Evolutionary conservation across 2,329 filamentous ascomycete species (phyloP).

Genomic region (Achaetomium macrosporum): DNA sequence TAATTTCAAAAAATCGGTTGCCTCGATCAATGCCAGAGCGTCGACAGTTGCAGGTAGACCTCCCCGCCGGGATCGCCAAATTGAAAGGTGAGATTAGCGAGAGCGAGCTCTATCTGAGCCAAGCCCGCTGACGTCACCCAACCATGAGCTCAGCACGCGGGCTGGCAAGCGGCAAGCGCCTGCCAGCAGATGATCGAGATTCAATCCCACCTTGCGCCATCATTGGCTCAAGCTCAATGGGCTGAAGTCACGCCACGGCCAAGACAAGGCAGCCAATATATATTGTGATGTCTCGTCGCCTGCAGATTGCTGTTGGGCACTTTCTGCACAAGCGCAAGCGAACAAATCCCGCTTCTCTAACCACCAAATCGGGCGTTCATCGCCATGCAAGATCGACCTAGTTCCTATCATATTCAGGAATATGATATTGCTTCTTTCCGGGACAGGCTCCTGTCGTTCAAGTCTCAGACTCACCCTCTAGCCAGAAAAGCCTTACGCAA

Average conservation of each 20-base stretch:
- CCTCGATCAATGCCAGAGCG: background rate
- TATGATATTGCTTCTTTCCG: too few species aligned
- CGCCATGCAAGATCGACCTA: constrained; percentile 10
- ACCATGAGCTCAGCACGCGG: constrained; percentile 9
- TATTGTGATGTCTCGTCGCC: constrained; percentile 2
- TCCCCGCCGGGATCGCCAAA: too few species aligned
- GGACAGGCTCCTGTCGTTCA: too few species aligned
- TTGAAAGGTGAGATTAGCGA: constrained; percentile 9
- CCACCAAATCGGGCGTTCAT: constrained; percentile 1
- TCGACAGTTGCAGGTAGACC: too few species aligned
- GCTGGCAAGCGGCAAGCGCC: constrained; percentile 7
- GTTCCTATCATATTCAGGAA: background rate
- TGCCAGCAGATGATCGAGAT: background rate
- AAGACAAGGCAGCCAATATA: constrained; percentile 6
- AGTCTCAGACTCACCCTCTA: too few species aligned
- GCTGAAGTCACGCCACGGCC: too few species aligned
- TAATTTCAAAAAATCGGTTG: background rate
- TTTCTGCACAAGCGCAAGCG: too few species aligned
- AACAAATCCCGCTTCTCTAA: background rate
- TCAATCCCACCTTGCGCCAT: background rate
- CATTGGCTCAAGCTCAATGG: background rate
- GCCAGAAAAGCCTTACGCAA: too few species aligned
- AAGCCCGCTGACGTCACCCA: constrained; percentile 9
- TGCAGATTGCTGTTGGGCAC: background rate
- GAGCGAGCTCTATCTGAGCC: constrained; percentile 7